phyloP scores from a whole-genome alignment of 1,284 basidiomycete genomes.

The Puccinia polysora region DNA sequence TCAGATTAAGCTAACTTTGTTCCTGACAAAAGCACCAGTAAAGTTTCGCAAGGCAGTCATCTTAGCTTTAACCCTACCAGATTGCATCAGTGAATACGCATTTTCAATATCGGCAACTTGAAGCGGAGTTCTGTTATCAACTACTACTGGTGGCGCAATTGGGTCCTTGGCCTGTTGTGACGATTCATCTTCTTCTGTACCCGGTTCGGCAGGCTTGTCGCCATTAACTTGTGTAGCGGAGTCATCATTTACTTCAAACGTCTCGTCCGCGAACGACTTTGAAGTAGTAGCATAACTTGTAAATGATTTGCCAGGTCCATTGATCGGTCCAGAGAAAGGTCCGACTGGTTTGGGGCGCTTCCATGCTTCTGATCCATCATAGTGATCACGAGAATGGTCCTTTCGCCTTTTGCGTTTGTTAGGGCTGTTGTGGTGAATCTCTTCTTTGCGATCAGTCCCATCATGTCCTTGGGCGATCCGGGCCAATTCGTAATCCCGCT shows the following conservation, averaged over 20 bases:
- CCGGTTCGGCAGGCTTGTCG: conserved; percentile 7
- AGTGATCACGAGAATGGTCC: conserved; percentile 27
- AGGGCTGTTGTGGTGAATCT: conserved; percentile 11
- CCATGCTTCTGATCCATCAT: conserved; percentile 43
- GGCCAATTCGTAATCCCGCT: conserved; percentile 55
- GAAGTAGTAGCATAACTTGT: background rate
- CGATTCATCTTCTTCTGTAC: background rate
- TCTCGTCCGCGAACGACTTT: conserved; percentile 13
- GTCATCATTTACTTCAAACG: conserved; percentile 29
- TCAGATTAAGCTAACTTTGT: conserved; percentile 43
- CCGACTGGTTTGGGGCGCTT: conserved; percentile 39
- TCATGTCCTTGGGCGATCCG: conserved; percentile 22
- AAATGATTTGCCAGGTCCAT: background rate
- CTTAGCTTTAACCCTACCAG: conserved; percentile 40
- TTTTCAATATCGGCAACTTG: conserved; percentile 36
- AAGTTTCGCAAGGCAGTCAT: conserved; percentile 40
- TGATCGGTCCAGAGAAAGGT: conserved; percentile 39
- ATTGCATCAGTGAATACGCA: conserved; percentile 42
- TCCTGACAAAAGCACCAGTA: conserved; percentile 38
- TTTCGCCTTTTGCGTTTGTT: conserved; percentile 23
- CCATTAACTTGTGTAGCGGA: background rate
- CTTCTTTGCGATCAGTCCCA: background rate
- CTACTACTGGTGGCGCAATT: background rate
- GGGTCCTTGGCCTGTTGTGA: background rate
- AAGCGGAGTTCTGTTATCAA: conserved; percentile 20